Percentiles rank a stretch among this genome's conserved stretches.
phyloP scores from a whole-genome alignment of 805 yeast genomes.

The Suhomyces sp. region DNA sequence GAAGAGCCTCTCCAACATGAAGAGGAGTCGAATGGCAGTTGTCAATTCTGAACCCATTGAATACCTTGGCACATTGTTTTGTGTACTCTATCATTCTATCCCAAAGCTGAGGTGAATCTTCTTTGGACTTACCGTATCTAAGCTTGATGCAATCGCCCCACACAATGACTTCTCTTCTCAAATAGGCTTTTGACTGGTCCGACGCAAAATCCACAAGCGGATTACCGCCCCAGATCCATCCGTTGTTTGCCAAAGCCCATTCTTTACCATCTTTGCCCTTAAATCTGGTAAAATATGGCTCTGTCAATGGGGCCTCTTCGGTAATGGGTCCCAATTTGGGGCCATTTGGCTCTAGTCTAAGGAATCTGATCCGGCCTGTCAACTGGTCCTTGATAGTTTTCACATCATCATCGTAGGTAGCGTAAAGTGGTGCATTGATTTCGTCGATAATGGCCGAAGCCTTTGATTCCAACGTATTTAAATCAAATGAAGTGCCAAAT shows the following conservation, averaged over 20 bases:
- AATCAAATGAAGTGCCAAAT: slow-evolving; percentile 4
- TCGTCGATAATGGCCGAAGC: slow-evolving; percentile 66
- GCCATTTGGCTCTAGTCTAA: slow-evolving; percentile 76
- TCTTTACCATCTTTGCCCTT: slow-evolving; percentile 47
- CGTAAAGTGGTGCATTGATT: slow-evolving; percentile 70
- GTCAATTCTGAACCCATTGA: slow-evolving; percentile 89
- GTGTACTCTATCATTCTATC: slow-evolving; percentile 79
- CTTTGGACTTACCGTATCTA: slow-evolving; percentile 72
- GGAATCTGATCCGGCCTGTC: slow-evolving; percentile 69
- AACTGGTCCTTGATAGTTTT: slow-evolving; percentile 64
- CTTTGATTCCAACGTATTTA: slow-evolving; percentile 29
- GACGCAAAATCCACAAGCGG: slow-evolving; percentile 94
- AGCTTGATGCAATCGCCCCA: slow-evolving; percentile 98
- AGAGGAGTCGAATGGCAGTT: slow-evolving; percentile 96
- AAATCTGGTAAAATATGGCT: slow-evolving; percentile 84
- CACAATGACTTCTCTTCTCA: slow-evolving; percentile 88
- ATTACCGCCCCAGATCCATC: slow-evolving; percentile 98
- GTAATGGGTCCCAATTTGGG: slow-evolving; percentile 70
- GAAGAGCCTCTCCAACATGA: slow-evolving; percentile 85
- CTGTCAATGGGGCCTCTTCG: slow-evolving; percentile 59
- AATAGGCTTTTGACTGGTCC: slow-evolving; percentile 67
- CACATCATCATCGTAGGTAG: slow-evolving; percentile 71
- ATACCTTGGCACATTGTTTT: slow-evolving; percentile 63
- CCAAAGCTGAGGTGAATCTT: slow-evolving; percentile 91
- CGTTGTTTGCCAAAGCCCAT: slow-evolving; percentile 86